Conservation (phyloP, 2,329 filamentous ascomycete species). For the Pseudonectria foliicola region DNA sequence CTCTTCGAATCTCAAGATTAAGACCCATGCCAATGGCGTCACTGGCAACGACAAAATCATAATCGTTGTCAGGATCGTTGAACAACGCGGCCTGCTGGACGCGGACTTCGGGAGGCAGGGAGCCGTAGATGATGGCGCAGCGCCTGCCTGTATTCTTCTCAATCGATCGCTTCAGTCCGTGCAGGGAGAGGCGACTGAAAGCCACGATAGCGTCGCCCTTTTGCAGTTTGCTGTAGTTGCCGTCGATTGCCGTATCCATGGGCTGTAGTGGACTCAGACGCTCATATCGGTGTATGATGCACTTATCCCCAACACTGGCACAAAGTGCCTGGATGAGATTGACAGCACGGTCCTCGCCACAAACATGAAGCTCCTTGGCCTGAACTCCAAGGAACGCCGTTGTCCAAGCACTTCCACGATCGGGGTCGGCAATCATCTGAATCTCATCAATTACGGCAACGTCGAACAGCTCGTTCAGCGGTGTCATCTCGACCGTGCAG, state of each 20-base stretch:
- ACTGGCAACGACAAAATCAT: conserved; percentile 88
- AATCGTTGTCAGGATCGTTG: conserved; percentile 92
- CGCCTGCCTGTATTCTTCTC: conserved; percentile 69
- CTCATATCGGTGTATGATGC: conserved; percentile 75
- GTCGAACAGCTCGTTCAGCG: conserved; percentile 54
- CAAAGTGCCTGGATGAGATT: conserved; percentile 72
- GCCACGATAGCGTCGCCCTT: conserved; percentile 89
- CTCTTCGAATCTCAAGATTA: conserved; percentile 83
- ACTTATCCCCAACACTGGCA: conserved; percentile 71
- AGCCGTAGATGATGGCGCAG: conserved; percentile 89
- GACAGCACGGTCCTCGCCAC: conserved; percentile 79
- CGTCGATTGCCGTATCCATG: conserved; percentile 54
- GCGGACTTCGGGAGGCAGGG: conserved; percentile 83
- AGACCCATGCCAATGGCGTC: conserved; percentile 97
- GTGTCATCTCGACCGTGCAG: conserved; percentile 89
- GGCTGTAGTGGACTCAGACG: conserved; percentile 72
- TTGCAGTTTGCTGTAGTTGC: conserved; percentile 58
- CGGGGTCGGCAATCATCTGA: conserved; percentile 80
- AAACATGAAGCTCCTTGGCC: conserved; percentile 86
- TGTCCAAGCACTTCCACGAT: conserved; percentile 92
- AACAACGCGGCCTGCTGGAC: conserved; percentile 87
- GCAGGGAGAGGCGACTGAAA: conserved; percentile 77
- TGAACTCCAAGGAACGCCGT: conserved; percentile 80
- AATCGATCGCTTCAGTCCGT: conserved; percentile 70
- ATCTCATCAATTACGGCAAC: conserved; percentile 98